These are phyloP conservation scores for Selenicereus undatus DNA, from an alignment of 148 eudicot species.

Conservation along the genomic window DNA sequence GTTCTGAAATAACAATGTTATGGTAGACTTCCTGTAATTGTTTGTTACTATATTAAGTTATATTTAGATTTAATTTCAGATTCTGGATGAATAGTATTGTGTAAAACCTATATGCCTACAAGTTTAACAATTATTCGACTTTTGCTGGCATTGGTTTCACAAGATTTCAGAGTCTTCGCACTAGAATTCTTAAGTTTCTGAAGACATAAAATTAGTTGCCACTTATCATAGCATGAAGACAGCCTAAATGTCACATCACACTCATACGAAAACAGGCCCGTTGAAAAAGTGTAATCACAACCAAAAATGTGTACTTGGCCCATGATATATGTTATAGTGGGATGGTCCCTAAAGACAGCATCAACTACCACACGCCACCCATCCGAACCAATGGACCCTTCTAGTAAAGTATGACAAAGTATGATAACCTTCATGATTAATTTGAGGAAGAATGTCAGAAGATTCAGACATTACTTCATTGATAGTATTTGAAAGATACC, in stretches of 20 bases:
- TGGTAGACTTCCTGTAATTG: neutral
- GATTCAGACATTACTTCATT: too few relatives aligned
- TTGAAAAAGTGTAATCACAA: neutral
- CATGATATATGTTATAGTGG: neutral
- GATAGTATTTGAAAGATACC: too few relatives aligned
- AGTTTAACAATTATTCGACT: too few relatives aligned
- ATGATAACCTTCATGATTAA: neutral
- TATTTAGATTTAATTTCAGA: too few relatives aligned
- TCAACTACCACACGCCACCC: neutral
- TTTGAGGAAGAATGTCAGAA: too few relatives aligned
- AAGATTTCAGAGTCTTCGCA: neutral
- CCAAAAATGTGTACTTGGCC: neutral
- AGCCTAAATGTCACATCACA: too few relatives aligned
- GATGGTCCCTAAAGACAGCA: slow-evolving; percentile 10
- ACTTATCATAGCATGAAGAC: too few relatives aligned
- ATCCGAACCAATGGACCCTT: neutral
- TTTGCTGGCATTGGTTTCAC: too few relatives aligned
- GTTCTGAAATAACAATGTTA: slow-evolving; percentile 6
- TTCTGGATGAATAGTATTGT: too few relatives aligned
- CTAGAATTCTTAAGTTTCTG: neutral
- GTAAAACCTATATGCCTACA: too few relatives aligned
- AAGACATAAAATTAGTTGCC: too few relatives aligned
- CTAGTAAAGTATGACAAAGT: neutral
- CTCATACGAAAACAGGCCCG: neutral
- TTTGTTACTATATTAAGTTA: too few relatives aligned